Evolutionary conservation across 192 early-diverging fungal genomes (phyloP), one percentile per base, ranked within the genome.

Genomic region (Coemansia sp.): DNA sequence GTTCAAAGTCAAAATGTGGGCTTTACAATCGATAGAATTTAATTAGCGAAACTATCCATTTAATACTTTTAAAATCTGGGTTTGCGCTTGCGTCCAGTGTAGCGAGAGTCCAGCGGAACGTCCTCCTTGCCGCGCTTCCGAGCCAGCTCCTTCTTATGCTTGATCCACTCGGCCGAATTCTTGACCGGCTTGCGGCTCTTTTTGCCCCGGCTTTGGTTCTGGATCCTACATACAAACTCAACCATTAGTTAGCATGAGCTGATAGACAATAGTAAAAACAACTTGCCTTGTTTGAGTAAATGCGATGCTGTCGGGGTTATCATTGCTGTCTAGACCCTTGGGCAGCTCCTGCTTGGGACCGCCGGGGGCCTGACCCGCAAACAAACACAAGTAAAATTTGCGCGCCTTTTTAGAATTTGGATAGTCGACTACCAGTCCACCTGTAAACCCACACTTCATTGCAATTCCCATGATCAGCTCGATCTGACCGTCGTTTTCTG

Each of bases 371-470:
- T 84, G 90, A 7, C 96, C 96, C 5, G 96, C 93, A 86, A 97
- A 97, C 59, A 98, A 69, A 67, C 93, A 96, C 20, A 98, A 75
- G 54, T 90, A 98, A 66, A 90, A 96, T 71, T 99, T 99, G 57
- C 95, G 94, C 4, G 96, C 94, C 62, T 93, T 96, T 53, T 92
- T 85, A 11, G 89, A 92, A 76, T 97, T 97, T 31, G 96, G 96
- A 62, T 91, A 97, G 69, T 99, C 94, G 6, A 96, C 85, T 0
- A 99, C 85, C 12, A 99, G 62, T 56, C 96, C 96, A 43, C 95
- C 94, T 18, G 93, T 91, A 59, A 99, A 98, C 31, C 96, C 96
- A 66, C 90, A 90, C 51, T 87, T 84, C 71, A 93, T 91, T 10
- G 96, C 92, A 6, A 76, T 76, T 39, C 84, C 81, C 66, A 93